Evolutionary conservation across 2,329 filamentous ascomycete genomes (phyloP).

Genomic region (Fusarium transvaalense): DNA sequence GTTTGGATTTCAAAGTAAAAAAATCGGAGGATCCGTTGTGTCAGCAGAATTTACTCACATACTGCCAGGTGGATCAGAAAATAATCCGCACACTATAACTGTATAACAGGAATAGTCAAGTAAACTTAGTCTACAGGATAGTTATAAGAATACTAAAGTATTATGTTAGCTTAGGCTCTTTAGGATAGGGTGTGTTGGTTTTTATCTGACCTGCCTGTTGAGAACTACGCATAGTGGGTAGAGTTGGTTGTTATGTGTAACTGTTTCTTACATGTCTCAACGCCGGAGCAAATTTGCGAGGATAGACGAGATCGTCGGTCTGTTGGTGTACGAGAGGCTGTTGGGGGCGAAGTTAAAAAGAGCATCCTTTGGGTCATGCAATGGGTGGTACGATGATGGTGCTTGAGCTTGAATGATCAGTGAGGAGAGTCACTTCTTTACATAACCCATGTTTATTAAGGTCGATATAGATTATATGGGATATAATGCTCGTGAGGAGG

Average conservation of each 20-base stretch:
- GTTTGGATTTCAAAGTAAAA: neutral
- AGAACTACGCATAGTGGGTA: neutral
- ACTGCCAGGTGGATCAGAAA: too few species aligned
- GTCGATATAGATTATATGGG: neutral
- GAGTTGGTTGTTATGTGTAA: neutral
- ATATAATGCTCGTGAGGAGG: neutral
- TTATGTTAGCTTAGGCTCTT: too few species aligned
- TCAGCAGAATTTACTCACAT: neutral
- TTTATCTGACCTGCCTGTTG: too few species aligned
- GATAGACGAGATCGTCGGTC: slow-evolving; percentile 9
- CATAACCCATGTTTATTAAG: neutral
- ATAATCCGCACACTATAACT: too few species aligned
- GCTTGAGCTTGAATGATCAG: slow-evolving; percentile 7
- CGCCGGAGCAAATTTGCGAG: slow-evolving; percentile 9
- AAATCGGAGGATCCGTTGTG: neutral
- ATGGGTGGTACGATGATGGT: neutral
- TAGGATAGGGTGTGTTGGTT: too few species aligned
- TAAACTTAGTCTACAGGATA: too few species aligned
- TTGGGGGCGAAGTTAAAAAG: slow-evolving; percentile 10
- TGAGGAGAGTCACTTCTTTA: neutral
- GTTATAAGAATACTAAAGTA: too few species aligned
- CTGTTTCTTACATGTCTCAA: slow-evolving; percentile 10
- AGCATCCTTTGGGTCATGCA: slow-evolving; percentile 7
- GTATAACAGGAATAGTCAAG: too few species aligned
- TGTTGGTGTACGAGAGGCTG: neutral